Percentiles rank a stretch among this genome's conserved stretches.
phyloP scores from a whole-genome alignment of 441 rosid species.

The Syzygium syzygioides region DNA sequence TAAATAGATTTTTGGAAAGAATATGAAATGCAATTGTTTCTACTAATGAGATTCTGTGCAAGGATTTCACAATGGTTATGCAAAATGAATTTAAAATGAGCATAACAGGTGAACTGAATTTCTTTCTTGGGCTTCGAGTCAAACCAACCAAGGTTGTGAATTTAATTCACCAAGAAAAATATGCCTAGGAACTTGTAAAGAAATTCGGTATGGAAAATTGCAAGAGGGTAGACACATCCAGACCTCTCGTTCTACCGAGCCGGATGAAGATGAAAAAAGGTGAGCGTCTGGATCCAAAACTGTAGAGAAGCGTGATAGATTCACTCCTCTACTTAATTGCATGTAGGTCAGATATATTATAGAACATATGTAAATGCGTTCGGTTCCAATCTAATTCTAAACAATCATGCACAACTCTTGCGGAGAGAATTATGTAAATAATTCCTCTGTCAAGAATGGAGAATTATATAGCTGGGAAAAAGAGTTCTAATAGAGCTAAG shows the following conservation, averaged over 20 bases:
- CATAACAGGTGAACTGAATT: too few relatives aligned
- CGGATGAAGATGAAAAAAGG: background rate
- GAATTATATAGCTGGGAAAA: too few relatives aligned
- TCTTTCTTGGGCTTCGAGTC: too few relatives aligned
- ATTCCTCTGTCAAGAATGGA: too few relatives aligned
- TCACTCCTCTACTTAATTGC: background rate
- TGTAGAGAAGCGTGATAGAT: too few relatives aligned
- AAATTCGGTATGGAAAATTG: background rate
- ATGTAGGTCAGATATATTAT: background rate
- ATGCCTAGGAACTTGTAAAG: too few relatives aligned
- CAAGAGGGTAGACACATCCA: background rate
- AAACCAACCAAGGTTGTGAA: background rate
- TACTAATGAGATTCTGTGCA: background rate
- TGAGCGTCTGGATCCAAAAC: too few relatives aligned
- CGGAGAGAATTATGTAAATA: background rate
- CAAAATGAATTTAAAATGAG: background rate
- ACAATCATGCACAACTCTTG: background rate
- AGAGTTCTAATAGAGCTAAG: too few relatives aligned
- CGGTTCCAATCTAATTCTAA: background rate
- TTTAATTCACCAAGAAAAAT: background rate
- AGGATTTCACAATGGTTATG: fast-evolving
- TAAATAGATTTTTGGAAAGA: too few relatives aligned
- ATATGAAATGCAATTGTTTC: too few relatives aligned
- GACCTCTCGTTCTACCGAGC: background rate
- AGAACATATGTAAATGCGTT: background rate